Conservation (phyloP, 202 grass and related monocot species). For the Setaria italica region DNA sequence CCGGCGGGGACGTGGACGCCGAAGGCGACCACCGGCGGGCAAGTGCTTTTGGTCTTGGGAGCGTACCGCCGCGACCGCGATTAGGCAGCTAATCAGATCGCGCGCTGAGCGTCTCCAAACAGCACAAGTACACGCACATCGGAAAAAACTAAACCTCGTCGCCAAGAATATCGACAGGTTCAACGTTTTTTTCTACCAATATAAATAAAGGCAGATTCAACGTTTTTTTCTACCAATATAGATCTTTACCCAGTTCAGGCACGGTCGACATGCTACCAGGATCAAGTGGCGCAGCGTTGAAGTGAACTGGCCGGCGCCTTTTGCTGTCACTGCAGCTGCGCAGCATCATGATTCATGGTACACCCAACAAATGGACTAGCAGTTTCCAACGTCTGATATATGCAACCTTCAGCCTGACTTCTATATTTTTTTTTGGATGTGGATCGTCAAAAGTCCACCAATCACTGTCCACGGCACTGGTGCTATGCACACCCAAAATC, state of each 20-base stretch:
- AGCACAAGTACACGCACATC: too few species aligned
- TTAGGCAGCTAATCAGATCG: too few species aligned
- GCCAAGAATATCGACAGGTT: too few species aligned
- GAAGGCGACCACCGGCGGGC: too few species aligned
- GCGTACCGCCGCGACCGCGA: too few species aligned
- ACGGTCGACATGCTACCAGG: not conserved
- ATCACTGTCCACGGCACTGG: not conserved
- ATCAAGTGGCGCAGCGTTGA: not conserved
- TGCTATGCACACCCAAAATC: not conserved
- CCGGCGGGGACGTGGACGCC: constrained; percentile 18
- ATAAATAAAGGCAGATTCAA: too few species aligned
- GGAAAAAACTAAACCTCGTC: too few species aligned
- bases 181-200: too few species aligned
- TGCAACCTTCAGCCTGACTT: not conserved
- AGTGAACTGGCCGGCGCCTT: not conserved
- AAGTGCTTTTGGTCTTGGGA: too few species aligned
- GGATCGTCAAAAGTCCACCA: not conserved
- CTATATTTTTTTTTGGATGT: not conserved
- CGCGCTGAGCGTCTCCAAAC: too few species aligned
- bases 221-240: too few species aligned
- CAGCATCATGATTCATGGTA: not conserved
- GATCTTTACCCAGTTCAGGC: too few species aligned
- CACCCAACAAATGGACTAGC: not conserved
- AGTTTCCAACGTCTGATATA: not conserved
- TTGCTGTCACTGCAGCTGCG: not conserved